These are phyloP conservation scores for Suillus luteus DNA, from an alignment of 768 basidiomycete genomes.

Conservation along the genomic window DNA sequence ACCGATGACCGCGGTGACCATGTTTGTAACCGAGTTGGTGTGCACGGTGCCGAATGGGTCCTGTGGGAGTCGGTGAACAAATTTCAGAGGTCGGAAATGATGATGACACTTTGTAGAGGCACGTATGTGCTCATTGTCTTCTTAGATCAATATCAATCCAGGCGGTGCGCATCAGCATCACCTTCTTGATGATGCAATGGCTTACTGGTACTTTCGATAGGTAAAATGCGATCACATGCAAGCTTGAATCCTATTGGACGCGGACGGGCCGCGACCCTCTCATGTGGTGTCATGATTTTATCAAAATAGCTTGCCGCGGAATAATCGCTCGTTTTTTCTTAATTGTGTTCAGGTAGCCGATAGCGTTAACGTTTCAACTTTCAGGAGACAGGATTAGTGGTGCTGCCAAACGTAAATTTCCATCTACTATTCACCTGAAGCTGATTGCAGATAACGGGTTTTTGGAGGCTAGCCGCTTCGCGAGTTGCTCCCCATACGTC, in stretches of 20 bases:
- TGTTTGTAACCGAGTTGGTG: background rate
- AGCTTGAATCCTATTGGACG: background rate
- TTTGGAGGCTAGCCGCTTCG: background rate
- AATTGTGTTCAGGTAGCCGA: background rate
- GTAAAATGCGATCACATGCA: background rate
- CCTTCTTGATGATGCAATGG: too few species aligned
- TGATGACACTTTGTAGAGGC: background rate
- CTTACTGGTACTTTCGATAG: background rate
- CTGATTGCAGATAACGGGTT: background rate
- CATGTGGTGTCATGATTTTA: background rate
- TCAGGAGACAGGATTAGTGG: background rate
- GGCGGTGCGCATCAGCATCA: background rate
- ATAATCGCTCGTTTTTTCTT: background rate
- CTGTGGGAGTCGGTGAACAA: background rate
- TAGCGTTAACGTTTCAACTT: background rate
- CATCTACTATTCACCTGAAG: too few species aligned
- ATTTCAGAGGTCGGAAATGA: background rate
- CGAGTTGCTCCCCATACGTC: background rate
- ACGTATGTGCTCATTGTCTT: background rate
- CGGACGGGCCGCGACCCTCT: background rate
- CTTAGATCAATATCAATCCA: background rate
- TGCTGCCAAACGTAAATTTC: background rate
- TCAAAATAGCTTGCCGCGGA: conserved; percentile 1
- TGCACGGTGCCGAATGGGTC: background rate
- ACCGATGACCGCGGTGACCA: background rate